phyloP scores from a whole-genome alignment of 1,284 basidiomycete species.

The Microstroma glucosiphilum region DNA sequence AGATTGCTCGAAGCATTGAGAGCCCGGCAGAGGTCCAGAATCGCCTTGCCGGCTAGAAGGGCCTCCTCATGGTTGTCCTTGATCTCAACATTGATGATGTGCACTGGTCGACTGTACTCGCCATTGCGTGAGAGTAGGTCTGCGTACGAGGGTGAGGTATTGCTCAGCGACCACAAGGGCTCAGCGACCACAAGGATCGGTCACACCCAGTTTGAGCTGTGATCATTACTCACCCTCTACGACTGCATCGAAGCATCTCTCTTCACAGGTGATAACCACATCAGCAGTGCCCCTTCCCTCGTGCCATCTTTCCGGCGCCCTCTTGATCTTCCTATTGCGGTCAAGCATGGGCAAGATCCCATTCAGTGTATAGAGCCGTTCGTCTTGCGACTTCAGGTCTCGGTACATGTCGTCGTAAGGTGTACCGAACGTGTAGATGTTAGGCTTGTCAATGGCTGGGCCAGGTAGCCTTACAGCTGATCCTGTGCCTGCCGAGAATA shows the following conservation, averaged over 20 bases:
- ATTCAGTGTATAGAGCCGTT: slow-evolving; percentile 80
- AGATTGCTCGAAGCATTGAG: slow-evolving; percentile 79
- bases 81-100: slow-evolving; percentile 97
- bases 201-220: neutral
- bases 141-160: slow-evolving; percentile 46
- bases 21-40: slow-evolving; percentile 71
- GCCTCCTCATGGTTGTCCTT: slow-evolving; percentile 99
- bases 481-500: slow-evolving; percentile 91
- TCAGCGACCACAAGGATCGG: neutral
- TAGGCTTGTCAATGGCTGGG: slow-evolving; percentile 92
- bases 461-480: slow-evolving; percentile 94
- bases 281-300: slow-evolving; percentile 80
- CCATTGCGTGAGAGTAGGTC: slow-evolving; percentile 83
- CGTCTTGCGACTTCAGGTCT: slow-evolving; percentile 81
- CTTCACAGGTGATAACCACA: slow-evolving; percentile 97
- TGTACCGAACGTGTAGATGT: slow-evolving; percentile 96
- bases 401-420: slow-evolving; percentile 94
- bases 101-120: slow-evolving; percentile 86
- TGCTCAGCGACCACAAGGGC: neutral
- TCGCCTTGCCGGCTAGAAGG: slow-evolving; percentile 85
- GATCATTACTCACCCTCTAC: slow-evolving; percentile 72
- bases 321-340: slow-evolving; percentile 84
- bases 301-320: slow-evolving; percentile 94
- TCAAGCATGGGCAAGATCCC: slow-evolving; percentile 97
- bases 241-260: slow-evolving; percentile 95